Conservation (phyloP, 2,329 filamentous ascomycete genomes). For the Fusarium praegraminearum region DNA sequence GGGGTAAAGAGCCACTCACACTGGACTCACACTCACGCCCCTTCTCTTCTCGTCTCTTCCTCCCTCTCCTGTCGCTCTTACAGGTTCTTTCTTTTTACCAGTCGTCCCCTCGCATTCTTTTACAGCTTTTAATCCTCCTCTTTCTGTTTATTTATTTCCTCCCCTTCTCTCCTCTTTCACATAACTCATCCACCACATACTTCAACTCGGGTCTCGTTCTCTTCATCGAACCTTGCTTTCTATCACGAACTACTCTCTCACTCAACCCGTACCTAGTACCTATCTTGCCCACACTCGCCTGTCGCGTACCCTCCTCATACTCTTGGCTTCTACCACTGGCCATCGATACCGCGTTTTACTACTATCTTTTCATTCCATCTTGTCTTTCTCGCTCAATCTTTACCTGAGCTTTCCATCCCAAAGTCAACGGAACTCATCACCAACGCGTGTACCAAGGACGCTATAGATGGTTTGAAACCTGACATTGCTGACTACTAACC, state of each 20-base stretch:
- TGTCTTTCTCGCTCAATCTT: slow-evolving; percentile 1
- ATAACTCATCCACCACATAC: slow-evolving; percentile 7
- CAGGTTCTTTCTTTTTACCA: slow-evolving; percentile 48
- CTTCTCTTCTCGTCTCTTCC: slow-evolving; percentile 43
- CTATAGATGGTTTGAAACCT: slow-evolving; percentile 49
- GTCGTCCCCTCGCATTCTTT: slow-evolving; percentile 44
- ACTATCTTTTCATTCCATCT: slow-evolving; percentile 11
- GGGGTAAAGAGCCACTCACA: slow-evolving; percentile 48
- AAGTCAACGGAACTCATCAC: slow-evolving; percentile 23
- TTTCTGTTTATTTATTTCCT: slow-evolving; percentile 44
- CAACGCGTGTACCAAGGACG: slow-evolving; percentile 31
- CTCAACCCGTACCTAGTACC: slow-evolving; percentile 2
- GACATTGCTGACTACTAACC: slow-evolving; percentile 50
- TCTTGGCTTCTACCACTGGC: slow-evolving; percentile 28
- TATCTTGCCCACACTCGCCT: slow-evolving; percentile 16
- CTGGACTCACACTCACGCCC: slow-evolving; percentile 31
- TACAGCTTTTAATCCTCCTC: slow-evolving; percentile 43
- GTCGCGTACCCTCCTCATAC: slow-evolving; percentile 18
- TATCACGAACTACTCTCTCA: slow-evolving; percentile 14
- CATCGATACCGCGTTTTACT: slow-evolving; percentile 19
- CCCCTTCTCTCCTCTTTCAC: slow-evolving; percentile 26
- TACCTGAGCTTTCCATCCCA: slow-evolving; percentile 17
- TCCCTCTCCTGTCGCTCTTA: slow-evolving; percentile 38
- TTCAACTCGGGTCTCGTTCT: slow-evolving; percentile 1
- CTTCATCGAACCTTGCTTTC: slow-evolving; percentile 8